A percentile compares a stretch with the other conserved stretches of the same genome.
These are phyloP conservation scores for Dichomitus squalens DNA, from an alignment of 1,284 basidiomycete species.

Conservation along the genomic window DNA sequence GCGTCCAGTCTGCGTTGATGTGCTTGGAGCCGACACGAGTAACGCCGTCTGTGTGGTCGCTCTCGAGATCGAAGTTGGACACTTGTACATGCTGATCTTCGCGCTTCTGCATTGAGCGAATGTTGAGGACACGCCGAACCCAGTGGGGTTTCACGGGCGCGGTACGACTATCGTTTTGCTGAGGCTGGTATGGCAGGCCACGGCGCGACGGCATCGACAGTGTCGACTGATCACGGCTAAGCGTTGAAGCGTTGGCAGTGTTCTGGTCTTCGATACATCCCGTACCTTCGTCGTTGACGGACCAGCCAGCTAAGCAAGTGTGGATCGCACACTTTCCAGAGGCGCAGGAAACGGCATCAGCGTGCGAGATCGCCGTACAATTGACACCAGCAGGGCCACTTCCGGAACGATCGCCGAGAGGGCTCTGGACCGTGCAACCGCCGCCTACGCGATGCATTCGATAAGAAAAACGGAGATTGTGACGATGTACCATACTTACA, in stretches of 20 bases:
- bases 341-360: slow-evolving; percentile 33
- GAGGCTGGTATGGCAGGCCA: neutral
- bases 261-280: slow-evolving; percentile 7
- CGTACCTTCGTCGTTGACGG: slow-evolving; percentile 17
- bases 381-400: slow-evolving; percentile 27
- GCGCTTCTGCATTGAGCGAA: neutral
- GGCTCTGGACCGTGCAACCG: slow-evolving; percentile 31
- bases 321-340: slow-evolving; percentile 34
- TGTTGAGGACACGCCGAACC: neutral
- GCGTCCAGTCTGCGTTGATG: slow-evolving; percentile 2
- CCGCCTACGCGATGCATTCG: slow-evolving; percentile 29
- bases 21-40: neutral
- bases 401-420: slow-evolving; percentile 11
- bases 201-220: neutral
- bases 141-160: neutral
- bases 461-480: neutral
- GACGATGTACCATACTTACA: slow-evolving; percentile 27
- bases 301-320: slow-evolving; percentile 32
- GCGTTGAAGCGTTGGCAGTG: neutral
- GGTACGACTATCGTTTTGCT: neutral
- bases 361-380: slow-evolving; percentile 35
- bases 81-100: neutral
- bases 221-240: too few relatives aligned
- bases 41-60: neutral
- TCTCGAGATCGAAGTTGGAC: too few relatives aligned